Percentiles rank a stretch among this genome's conserved stretches.
Evolutionary conservation across 176 grass and related monocot genomes (phyloP).

Genomic region (Raddia guianensis): DNA sequence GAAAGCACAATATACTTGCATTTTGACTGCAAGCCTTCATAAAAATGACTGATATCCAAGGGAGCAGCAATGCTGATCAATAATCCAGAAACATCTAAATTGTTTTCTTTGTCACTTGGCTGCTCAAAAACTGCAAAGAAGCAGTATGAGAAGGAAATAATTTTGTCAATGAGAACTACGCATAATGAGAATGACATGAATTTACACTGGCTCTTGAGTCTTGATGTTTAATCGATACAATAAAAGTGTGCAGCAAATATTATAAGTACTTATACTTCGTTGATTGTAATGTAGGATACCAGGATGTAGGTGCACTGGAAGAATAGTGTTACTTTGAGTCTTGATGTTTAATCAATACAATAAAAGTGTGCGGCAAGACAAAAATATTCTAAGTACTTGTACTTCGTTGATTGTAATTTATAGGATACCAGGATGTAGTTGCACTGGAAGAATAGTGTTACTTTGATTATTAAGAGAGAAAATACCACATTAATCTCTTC

Average conservation of each 20-base stretch:
- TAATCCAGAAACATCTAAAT: not conserved
- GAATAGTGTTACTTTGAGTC: not conserved
- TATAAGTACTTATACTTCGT: not conserved
- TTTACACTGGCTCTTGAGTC: not conserved
- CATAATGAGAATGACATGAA: not conserved
- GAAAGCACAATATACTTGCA: conserved; percentile 9
- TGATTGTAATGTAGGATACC: not conserved
- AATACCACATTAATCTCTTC: not conserved
- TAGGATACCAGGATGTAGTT: not conserved
- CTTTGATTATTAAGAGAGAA: not conserved
- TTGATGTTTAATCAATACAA: not conserved
- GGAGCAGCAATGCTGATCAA: not conserved
- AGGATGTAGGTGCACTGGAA: not conserved
- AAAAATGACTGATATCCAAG: conserved; percentile 2
- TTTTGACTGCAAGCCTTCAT: conserved; percentile 1
- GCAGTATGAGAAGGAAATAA: not conserved
- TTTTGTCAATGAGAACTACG: not conserved
- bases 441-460: not conserved
- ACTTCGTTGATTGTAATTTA: not conserved
- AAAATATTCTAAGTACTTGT: not conserved
- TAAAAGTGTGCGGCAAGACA: not conserved
- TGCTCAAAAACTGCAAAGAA: not conserved
- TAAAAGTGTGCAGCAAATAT: not conserved
- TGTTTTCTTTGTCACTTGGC: not conserved
- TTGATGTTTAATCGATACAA: not conserved